phyloP scores from a whole-genome alignment of 225 moss, liverwort and hornwort species.

The Takakia lepidozioides region DNA sequence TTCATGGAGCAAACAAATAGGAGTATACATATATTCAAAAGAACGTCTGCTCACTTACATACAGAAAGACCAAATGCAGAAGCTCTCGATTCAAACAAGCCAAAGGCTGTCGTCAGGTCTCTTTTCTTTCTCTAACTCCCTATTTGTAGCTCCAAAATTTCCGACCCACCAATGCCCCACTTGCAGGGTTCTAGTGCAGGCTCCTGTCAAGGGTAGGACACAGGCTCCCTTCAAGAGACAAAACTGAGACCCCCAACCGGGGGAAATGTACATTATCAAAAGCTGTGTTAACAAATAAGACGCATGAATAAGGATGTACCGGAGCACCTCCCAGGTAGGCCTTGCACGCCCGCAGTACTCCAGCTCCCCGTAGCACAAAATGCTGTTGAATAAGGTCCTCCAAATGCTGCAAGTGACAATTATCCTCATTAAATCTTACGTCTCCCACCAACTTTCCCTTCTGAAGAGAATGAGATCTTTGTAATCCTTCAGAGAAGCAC shows the following conservation, averaged over 20 bases:
- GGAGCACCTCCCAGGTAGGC: slow-evolving; percentile 85
- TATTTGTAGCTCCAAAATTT: neutral
- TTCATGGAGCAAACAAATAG: neutral
- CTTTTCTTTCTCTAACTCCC: too few relatives aligned
- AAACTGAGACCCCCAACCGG: neutral
- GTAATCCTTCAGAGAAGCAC: too few relatives aligned
- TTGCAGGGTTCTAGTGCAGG: neutral
- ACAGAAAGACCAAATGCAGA: too few relatives aligned
- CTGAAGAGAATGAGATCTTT: too few relatives aligned
- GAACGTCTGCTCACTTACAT: too few relatives aligned
- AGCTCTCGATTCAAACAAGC: too few relatives aligned
- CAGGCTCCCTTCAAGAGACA: neutral
- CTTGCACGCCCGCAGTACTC: slow-evolving; percentile 61
- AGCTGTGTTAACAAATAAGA: too few relatives aligned
- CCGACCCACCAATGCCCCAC: neutral
- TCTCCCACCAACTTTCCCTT: neutral
- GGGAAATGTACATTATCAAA: too few relatives aligned
- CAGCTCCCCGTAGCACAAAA: slow-evolving; percentile 56
- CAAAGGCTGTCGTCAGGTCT: too few relatives aligned
- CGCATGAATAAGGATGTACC: slow-evolving; percentile 50
- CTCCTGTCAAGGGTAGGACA: neutral
- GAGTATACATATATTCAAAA: neutral
- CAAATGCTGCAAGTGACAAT: slow-evolving; percentile 60
- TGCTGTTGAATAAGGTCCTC: slow-evolving; percentile 72
- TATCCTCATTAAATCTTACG: slow-evolving; percentile 1